Conservation (phyloP, 352 stramenopile species). For the Phytophthora hybrid region DNA sequence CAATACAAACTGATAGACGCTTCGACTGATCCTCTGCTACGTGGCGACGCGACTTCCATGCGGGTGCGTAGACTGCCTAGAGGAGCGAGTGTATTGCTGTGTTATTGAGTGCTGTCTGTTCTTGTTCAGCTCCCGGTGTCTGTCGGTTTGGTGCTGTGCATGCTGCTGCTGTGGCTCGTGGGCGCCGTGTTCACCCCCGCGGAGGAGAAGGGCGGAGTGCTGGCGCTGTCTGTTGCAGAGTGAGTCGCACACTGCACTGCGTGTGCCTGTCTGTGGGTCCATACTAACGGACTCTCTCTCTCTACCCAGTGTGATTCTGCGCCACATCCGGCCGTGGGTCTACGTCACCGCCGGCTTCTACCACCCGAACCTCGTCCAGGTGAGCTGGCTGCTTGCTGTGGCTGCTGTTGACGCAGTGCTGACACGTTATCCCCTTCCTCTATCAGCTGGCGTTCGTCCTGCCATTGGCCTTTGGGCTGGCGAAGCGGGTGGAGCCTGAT, state of each 20-base stretch:
- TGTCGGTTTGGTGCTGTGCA: constrained; percentile 62
- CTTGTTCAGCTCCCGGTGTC: constrained; percentile 69
- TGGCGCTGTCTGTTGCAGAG: constrained; percentile 85
- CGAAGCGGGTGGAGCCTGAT: constrained; percentile 82
- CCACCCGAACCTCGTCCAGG: constrained; percentile 81
- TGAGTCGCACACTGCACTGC: constrained; percentile 36
- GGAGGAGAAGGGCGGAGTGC: constrained; percentile 70
- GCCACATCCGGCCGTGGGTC: constrained; percentile 88
- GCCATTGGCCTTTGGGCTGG: constrained; percentile 68
- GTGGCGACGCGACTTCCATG: constrained; percentile 34
- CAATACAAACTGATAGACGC: no score
- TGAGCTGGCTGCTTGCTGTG: constrained; percentile 15
- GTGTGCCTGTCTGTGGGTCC: background rate
- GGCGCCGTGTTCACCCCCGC: constrained; percentile 76
- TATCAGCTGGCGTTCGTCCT: constrained; percentile 70
- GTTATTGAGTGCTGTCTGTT: background rate
- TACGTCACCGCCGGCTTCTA: constrained; percentile 90
- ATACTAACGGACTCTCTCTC: no score
- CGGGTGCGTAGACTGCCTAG: constrained; percentile 32
- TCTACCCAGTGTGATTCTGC: constrained; percentile 72
- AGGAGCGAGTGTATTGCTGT: background rate
- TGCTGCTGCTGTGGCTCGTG: constrained; percentile 78
- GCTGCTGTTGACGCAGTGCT: background rate
- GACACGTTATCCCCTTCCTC: background rate
- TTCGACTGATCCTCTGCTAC: constrained; percentile 5